These are phyloP conservation scores for Pleurotus citrinopileatus DNA, from an alignment of 768 basidiomycete species.

Conservation along the genomic window DNA sequence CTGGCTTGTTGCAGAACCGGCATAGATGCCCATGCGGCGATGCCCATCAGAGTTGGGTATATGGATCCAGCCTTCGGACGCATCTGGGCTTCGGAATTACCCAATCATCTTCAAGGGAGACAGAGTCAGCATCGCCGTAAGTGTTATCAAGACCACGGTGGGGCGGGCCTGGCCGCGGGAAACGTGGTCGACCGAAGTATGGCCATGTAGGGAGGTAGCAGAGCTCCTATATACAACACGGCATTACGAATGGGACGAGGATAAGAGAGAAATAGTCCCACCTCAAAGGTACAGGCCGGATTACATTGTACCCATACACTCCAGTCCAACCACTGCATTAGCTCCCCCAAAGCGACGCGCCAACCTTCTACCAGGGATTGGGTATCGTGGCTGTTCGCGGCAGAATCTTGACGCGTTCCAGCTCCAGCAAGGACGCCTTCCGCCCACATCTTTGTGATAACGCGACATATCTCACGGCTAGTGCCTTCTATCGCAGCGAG, in stretches of 20 bases:
- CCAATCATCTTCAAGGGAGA: constrained; percentile 1
- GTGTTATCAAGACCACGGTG: too few species aligned
- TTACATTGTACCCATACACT: constrained; percentile 45
- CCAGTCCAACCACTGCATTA: constrained; percentile 57
- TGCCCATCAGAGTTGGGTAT: not conserved
- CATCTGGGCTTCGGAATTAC: constrained; percentile 4
- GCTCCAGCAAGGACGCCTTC: constrained; percentile 30
- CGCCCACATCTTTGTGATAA: constrained; percentile 45
- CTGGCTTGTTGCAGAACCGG: too few species aligned
- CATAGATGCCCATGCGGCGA: not conserved
- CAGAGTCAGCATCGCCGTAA: not conserved
- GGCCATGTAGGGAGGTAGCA: constrained; percentile 46
- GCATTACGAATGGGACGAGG: too few species aligned
- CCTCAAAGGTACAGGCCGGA: constrained; percentile 44
- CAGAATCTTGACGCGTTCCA: constrained; percentile 6
- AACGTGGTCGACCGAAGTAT: constrained; percentile 26
- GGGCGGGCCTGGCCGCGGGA: too few species aligned
- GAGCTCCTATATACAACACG: constrained; percentile 39
- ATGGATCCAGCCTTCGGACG: constrained; percentile 5
- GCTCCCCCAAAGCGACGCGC: constrained; percentile 26
- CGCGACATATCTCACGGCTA: constrained; percentile 42
- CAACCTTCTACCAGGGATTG: constrained; percentile 25
- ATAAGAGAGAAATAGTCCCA: constrained; percentile 19
- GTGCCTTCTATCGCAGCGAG: constrained; percentile 30
- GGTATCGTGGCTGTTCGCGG: not conserved